Evolutionary conservation across 805 yeast genomes (phyloP).

Genomic region (Zygoascus flipseniorum): DNA sequence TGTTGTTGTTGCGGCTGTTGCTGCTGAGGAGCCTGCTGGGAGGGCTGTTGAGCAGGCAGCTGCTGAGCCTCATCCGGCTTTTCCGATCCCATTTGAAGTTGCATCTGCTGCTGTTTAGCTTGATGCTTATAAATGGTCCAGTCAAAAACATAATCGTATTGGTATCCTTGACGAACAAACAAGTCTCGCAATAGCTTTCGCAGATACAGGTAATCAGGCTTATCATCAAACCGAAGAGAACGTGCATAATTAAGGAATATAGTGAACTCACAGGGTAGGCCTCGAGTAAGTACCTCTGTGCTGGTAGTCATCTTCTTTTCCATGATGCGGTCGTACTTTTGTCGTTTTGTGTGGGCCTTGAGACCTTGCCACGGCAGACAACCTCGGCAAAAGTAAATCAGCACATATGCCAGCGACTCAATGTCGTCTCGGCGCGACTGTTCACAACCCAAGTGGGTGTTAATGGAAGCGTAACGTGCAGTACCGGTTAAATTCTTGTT

Average conservation of each 20-base stretch:
- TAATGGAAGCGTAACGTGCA: slow-evolving; percentile 90
- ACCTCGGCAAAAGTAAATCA: slow-evolving; percentile 89
- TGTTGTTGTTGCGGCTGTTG: slow-evolving; percentile 10
- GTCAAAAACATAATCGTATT: slow-evolving; percentile 90
- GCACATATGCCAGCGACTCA: slow-evolving; percentile 94
- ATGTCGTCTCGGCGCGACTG: slow-evolving; percentile 95
- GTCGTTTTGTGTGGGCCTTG: slow-evolving; percentile 96
- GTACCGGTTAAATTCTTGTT: slow-evolving; percentile 96
- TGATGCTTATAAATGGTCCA: slow-evolving; percentile 83
- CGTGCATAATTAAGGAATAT: slow-evolving; percentile 83
- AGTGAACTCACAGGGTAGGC: slow-evolving; percentile 84
- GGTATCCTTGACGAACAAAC: slow-evolving; percentile 77
- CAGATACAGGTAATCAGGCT: slow-evolving; percentile 86
- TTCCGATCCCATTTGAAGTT: slow-evolving; percentile 1
- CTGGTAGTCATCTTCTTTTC: slow-evolving; percentile 91
- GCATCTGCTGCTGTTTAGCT: slow-evolving; percentile 13
- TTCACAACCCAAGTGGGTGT: slow-evolving; percentile 94
- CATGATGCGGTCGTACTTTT: slow-evolving; percentile 92
- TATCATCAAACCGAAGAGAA: slow-evolving; percentile 87
- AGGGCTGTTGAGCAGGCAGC: slow-evolving; percentile 10
- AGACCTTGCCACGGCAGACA: slow-evolving; percentile 98
- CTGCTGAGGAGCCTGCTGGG: background rate
- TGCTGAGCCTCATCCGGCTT: slow-evolving; percentile 32
- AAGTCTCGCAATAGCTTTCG: slow-evolving; percentile 85
- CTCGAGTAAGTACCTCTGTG: slow-evolving; percentile 77